Percentiles rank a stretch among this genome's conserved stretches.
Evolutionary conservation across 805 yeast genomes (phyloP).

Genomic region (Torulaspora microellipsoides): DNA sequence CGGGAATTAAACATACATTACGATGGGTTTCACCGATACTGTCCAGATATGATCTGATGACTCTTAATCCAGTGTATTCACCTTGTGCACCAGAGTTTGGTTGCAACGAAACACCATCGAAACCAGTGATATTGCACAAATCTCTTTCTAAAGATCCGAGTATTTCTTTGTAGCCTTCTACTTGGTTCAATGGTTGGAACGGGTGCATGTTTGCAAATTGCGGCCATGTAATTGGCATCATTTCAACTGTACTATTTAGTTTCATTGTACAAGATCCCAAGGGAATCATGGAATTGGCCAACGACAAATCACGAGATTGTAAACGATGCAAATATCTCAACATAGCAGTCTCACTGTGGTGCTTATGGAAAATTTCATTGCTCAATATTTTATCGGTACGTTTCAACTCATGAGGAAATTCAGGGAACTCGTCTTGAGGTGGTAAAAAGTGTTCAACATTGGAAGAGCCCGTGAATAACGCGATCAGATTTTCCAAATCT

Average conservation of each 20-base stretch:
- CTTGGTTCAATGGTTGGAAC: conserved; percentile 85
- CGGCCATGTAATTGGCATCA: conserved; percentile 93
- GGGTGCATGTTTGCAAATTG: conserved; percentile 89
- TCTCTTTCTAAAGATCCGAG: conserved; percentile 76
- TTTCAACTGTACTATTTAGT: conserved; percentile 89
- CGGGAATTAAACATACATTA: conserved; percentile 89
- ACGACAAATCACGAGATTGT: conserved; percentile 83
- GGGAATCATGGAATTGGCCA: conserved; percentile 96
- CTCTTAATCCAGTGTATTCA: conserved; percentile 90
- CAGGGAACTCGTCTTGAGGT: conserved; percentile 39
- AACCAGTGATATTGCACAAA: conserved; percentile 88
- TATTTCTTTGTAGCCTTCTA: conserved; percentile 77
- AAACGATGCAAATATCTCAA: conserved; percentile 81
- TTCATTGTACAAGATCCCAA: conserved; percentile 98
- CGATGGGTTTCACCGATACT: conserved; percentile 67
- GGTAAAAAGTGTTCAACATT: conserved; percentile 7
- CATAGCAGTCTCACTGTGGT: conserved; percentile 95
- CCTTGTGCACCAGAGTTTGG: conserved; percentile 99
- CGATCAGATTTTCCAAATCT: conserved; percentile 56
- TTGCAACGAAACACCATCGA: conserved; percentile 83
- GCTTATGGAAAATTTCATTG: conserved; percentile 74
- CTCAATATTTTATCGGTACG: conserved; percentile 60
- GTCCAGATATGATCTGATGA: conserved; percentile 72
- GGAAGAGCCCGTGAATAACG: conserved; percentile 49
- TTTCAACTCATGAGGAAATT: conserved; percentile 43